These are phyloP conservation scores for Cicer chorassanicum DNA, from an alignment of 306 rosid species.

Conservation along the genomic window DNA sequence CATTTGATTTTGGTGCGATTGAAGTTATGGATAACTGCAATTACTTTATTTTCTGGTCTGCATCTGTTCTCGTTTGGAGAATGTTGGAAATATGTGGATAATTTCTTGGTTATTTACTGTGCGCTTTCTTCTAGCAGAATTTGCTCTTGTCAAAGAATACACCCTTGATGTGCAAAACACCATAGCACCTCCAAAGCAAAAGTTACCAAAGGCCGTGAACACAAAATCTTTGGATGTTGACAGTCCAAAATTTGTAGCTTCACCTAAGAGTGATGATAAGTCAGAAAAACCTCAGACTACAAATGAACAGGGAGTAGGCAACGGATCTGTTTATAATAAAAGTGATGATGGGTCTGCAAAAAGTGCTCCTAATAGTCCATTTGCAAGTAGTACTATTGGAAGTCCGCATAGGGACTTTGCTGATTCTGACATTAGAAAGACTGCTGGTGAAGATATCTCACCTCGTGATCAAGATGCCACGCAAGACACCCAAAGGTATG, in stretches of 20 bases:
- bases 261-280: conserved; percentile 58
- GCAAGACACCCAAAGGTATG: conserved; percentile 74
- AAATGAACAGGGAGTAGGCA: conserved; percentile 67
- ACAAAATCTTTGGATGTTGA: conserved; percentile 49
- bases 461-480: conserved; percentile 58
- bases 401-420: conserved; percentile 71
- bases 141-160: conserved; percentile 82
- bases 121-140: conserved; percentile 63
- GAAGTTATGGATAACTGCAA: conserved; percentile 16
- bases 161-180: conserved; percentile 83
- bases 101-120: conserved; percentile 41
- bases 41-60: conserved; percentile 36
- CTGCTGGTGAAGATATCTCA: conserved; percentile 64
- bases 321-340: conserved; percentile 70
- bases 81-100: conserved; percentile 1
- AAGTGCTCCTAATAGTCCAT: conserved; percentile 82
- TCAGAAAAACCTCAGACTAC: conserved; percentile 58
- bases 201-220: conserved; percentile 47
- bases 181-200: conserved; percentile 75
- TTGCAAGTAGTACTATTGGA: conserved; percentile 70
- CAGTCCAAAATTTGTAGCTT: conserved; percentile 61
- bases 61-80: conserved; percentile 11
- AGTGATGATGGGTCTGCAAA: conserved; percentile 63
- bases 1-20: conserved; percentile 25
- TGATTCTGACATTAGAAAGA: conserved; percentile 64